Evolutionary conservation across 306 rosid genomes (phyloP).

Genomic region (Lathyrus sativus): DNA sequence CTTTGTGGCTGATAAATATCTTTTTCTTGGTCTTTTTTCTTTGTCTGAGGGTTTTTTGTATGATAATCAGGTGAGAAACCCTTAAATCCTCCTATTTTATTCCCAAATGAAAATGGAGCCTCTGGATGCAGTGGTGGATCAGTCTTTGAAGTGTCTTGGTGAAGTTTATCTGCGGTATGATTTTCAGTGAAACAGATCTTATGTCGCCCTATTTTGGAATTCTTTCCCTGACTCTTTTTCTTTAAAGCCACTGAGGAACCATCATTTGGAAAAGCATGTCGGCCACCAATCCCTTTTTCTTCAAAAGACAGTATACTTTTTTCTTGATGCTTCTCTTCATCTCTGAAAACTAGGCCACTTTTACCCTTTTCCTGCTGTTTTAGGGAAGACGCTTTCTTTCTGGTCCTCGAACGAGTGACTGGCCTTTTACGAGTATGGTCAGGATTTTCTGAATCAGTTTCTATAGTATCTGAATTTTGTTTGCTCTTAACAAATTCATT

Average conservation of each 20-base stretch:
- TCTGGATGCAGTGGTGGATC: slow-evolving; percentile 43
- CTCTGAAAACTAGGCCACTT: slow-evolving; percentile 41
- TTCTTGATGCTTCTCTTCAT: slow-evolving; percentile 47
- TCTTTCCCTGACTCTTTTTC: slow-evolving; percentile 49
- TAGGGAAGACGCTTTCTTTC: slow-evolving; percentile 54
- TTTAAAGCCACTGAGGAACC: slow-evolving; percentile 45
- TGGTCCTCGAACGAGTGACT: slow-evolving; percentile 60
- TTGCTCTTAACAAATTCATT: slow-evolving; percentile 43
- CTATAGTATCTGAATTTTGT: slow-evolving; percentile 83
- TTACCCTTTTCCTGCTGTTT: slow-evolving; percentile 44
- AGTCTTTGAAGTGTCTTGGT: slow-evolving; percentile 44
- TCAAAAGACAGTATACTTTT: slow-evolving; percentile 48
- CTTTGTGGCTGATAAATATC: slow-evolving; percentile 47
- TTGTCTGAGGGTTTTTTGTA: slow-evolving; percentile 38
- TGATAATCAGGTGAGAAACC: slow-evolving; percentile 46
- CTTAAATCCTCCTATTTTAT: slow-evolving; percentile 39
- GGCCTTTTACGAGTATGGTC: slow-evolving; percentile 58
- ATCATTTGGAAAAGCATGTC: slow-evolving; percentile 43
- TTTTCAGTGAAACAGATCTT: slow-evolving; percentile 48
- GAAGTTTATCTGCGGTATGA: slow-evolving; percentile 42
- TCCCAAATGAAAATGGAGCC: slow-evolving; percentile 42
- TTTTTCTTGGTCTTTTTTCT: slow-evolving; percentile 43
- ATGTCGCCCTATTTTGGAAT: slow-evolving; percentile 39
- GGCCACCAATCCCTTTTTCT: slow-evolving; percentile 45
- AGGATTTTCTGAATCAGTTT: slow-evolving; percentile 81